A percentile compares a stretch with the other conserved stretches of the same genome.
Conservation (phyloP, 306 rosid genomes). For the Castanea mollissima region DNA sequence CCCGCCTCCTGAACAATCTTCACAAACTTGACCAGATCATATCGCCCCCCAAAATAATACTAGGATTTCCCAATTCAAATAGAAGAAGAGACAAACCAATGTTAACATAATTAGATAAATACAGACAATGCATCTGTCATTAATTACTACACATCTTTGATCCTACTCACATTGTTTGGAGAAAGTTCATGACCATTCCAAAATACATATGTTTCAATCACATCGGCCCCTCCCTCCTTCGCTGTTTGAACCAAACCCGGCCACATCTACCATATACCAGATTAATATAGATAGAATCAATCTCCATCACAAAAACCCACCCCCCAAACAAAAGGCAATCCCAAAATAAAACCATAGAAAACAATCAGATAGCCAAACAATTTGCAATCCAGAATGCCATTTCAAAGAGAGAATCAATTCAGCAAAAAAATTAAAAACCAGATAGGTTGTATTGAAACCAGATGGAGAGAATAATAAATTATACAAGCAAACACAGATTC, state of each 20-base stretch:
- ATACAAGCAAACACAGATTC: not conserved
- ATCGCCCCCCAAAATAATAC: slow-evolving; percentile 56
- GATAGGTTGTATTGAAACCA: not conserved
- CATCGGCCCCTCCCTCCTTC: slow-evolving; percentile 81
- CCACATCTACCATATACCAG: slow-evolving; percentile 71
- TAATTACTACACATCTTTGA: too few species aligned
- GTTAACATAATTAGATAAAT: not conserved
- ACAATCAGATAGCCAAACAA: not conserved
- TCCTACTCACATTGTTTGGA: slow-evolving; percentile 68
- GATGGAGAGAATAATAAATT: not conserved
- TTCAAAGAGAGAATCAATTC: not conserved
- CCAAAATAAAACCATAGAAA: not conserved
- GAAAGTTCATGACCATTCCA: slow-evolving; percentile 97
- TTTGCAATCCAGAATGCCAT: not conserved
- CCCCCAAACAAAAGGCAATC: not conserved
- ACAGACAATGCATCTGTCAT: not conserved
- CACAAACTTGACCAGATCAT: slow-evolving; percentile 56
- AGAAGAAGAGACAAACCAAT: not conserved
- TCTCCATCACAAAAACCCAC: slow-evolving; percentile 9
- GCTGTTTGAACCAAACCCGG: slow-evolving; percentile 83
- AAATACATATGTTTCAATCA: slow-evolving; percentile 87
- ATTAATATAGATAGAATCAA: slow-evolving; percentile 3
- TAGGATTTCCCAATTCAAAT: slow-evolving; percentile 7
- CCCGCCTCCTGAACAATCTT: slow-evolving; percentile 52
- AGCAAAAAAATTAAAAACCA: not conserved